Evolutionary conservation across 2,329 filamentous ascomycete species (phyloP).

Genomic region (Verticillium tricorpus): DNA sequence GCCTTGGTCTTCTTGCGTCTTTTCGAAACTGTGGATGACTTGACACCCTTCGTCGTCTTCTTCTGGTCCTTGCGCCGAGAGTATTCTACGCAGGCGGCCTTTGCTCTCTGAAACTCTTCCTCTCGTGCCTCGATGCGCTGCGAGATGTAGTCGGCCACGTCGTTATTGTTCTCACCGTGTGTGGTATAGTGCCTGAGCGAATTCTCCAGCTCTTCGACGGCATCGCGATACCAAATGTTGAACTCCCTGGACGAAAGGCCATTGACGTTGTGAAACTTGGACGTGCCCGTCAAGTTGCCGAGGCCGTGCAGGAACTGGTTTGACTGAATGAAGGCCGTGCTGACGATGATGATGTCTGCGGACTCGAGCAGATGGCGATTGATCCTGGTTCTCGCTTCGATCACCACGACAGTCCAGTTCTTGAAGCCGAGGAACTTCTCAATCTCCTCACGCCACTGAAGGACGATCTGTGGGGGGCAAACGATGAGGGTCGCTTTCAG

Average conservation of each 20-base stretch:
- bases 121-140: not conserved
- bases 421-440: slow-evolving; percentile 19
- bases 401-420: slow-evolving; percentile 17
- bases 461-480: slow-evolving; percentile 32
- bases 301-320: not conserved
- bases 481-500: slow-evolving; percentile 33
- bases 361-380: slow-evolving; percentile 13
- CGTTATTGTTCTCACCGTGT: not conserved
- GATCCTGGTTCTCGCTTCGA: slow-evolving; percentile 13
- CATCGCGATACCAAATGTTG: slow-evolving; percentile 6
- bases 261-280: slow-evolving; percentile 1
- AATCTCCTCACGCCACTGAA: slow-evolving; percentile 32
- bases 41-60: not conserved
- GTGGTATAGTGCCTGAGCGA: too few relatives aligned
- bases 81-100: not conserved
- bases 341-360: slow-evolving; percentile 34
- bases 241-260: not conserved
- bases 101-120: not conserved
- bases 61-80: slow-evolving; percentile 4
- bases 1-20: not conserved
- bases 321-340: slow-evolving; percentile 5
- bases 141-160: not conserved
- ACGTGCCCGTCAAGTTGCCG: slow-evolving; percentile 7
- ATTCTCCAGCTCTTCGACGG: not conserved
- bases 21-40: not conserved